Percentiles rank a stretch among this genome's conserved stretches.
Conservation (phyloP, 2,329 filamentous ascomycete species). For the Sordariomycetes sp. region DNA sequence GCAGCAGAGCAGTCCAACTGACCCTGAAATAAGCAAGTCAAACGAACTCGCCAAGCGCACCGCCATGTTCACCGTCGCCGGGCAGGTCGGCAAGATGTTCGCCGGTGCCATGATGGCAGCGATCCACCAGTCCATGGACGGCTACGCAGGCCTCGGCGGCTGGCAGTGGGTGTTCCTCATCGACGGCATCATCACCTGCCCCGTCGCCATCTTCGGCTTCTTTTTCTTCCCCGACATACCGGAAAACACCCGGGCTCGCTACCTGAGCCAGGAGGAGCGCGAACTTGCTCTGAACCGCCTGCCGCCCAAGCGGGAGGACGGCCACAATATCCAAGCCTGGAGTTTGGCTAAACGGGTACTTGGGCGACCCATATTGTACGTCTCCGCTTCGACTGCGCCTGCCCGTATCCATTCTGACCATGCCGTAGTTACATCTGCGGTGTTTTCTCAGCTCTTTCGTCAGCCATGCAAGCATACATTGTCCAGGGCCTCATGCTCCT, state of each 20-base stretch:
- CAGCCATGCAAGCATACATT: slow-evolving; percentile 9
- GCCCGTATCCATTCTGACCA: neutral
- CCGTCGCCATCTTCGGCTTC: slow-evolving; percentile 20
- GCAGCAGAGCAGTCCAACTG: slow-evolving; percentile 1
- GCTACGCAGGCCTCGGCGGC: slow-evolving; percentile 15
- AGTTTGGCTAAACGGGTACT: slow-evolving; percentile 17
- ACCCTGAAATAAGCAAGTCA: slow-evolving; percentile 19
- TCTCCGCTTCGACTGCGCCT: fast-evolving
- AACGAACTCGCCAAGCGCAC: slow-evolving; percentile 29
- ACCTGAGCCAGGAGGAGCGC: slow-evolving; percentile 15
- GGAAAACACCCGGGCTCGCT: slow-evolving; percentile 14
- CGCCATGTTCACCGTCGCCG: slow-evolving; percentile 26
- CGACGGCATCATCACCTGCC: slow-evolving; percentile 24
- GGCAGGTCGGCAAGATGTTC: slow-evolving; percentile 27
- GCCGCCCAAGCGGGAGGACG: slow-evolving; percentile 20
- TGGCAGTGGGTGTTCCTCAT: slow-evolving; percentile 37
- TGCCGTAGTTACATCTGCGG: slow-evolving; percentile 23
- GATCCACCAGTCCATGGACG: slow-evolving; percentile 25
- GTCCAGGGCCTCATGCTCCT: slow-evolving; percentile 14
- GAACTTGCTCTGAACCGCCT: slow-evolving; percentile 18
- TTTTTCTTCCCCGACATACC: slow-evolving; percentile 21
- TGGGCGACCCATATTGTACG: slow-evolving; percentile 16
- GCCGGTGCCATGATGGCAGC: slow-evolving; percentile 31
- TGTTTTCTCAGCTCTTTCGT: slow-evolving; percentile 19
- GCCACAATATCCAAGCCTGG: slow-evolving; percentile 19